phyloP scores from a whole-genome alignment of 306 rosid genomes.

The Castanospermum australe region DNA sequence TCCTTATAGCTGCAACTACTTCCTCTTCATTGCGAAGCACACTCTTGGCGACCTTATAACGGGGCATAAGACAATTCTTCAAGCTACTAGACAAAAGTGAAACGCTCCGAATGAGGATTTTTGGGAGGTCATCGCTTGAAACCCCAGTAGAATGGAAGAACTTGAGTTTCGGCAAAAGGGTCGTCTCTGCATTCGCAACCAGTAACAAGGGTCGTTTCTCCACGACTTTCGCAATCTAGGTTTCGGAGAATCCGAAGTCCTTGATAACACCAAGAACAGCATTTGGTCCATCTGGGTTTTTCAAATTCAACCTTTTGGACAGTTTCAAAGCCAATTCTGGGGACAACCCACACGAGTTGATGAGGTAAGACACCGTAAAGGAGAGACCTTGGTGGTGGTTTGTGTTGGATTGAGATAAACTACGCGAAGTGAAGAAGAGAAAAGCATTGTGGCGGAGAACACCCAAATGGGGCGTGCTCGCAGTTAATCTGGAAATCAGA shows the following conservation, averaged over 20 bases:
- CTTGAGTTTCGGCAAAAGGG: slow-evolving; percentile 37
- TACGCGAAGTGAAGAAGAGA: neutral
- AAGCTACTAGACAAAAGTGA: slow-evolving; percentile 4
- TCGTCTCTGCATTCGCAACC: slow-evolving; percentile 18
- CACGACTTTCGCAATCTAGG: slow-evolving; percentile 26
- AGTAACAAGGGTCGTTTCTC: neutral
- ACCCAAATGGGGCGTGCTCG: neutral
- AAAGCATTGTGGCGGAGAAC: neutral
- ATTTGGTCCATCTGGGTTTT: neutral
- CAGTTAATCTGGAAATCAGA: slow-evolving; percentile 7
- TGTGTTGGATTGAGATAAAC: neutral
- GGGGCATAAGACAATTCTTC: slow-evolving; percentile 20
- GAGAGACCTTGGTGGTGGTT: neutral
- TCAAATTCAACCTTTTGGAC: neutral
- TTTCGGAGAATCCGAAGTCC: slow-evolving; percentile 28
- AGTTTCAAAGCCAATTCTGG: slow-evolving; percentile 13
- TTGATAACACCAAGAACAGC: slow-evolving; percentile 25
- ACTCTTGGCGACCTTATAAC: slow-evolving; percentile 22
- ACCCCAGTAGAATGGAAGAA: slow-evolving; percentile 33
- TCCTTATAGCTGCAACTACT: neutral
- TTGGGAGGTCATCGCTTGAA: slow-evolving; percentile 24
- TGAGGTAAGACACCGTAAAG: slow-evolving; percentile 33
- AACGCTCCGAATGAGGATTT: neutral
- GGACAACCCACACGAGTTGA: slow-evolving; percentile 28
- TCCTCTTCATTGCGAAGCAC: slow-evolving; percentile 12